These are phyloP conservation scores for Mastigamoeba balamuthi DNA, from an alignment of 78 protist genomes.

Conservation along the genomic window DNA sequence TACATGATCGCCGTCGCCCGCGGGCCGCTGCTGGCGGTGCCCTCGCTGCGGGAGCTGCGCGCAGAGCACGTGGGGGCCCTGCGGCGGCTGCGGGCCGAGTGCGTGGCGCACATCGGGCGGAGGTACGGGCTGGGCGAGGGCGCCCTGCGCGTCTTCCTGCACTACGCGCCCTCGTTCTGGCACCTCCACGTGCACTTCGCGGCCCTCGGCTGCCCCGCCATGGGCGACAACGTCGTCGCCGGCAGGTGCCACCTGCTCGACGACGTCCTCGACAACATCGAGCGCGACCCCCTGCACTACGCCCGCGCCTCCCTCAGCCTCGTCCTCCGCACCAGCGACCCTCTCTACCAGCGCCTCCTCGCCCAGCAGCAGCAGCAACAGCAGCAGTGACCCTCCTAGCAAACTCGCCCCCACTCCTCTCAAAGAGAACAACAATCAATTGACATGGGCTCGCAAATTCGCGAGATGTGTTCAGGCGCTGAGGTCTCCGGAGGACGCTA, in stretches of 20 bases:
- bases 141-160: not conserved
- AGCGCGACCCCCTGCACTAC: not conserved
- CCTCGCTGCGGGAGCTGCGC: not conserved
- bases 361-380: too few relatives aligned
- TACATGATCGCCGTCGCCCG: not conserved
- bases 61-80: not conserved
- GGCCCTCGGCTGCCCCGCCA: not conserved
- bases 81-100: not conserved
- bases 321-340: not conserved
- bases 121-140: not conserved
- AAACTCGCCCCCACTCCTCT: too few relatives aligned
- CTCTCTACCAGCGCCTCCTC: too few relatives aligned
- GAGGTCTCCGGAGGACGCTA: too few relatives aligned
- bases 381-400: too few relatives aligned
- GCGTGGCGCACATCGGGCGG: not conserved
- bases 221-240: not conserved
- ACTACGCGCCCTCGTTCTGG: not conserved
- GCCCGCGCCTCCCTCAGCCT: not conserved
- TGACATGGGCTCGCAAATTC: too few relatives aligned
- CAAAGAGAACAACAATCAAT: too few relatives aligned
- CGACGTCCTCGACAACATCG: not conserved
- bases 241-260: not conserved
- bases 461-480: too few relatives aligned
- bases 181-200: not conserved
- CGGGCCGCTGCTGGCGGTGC: not conserved